These are phyloP conservation scores for Eucalyptus erythrocorys DNA, from an alignment of 345 rosid genomes.

Conservation along the genomic window DNA sequence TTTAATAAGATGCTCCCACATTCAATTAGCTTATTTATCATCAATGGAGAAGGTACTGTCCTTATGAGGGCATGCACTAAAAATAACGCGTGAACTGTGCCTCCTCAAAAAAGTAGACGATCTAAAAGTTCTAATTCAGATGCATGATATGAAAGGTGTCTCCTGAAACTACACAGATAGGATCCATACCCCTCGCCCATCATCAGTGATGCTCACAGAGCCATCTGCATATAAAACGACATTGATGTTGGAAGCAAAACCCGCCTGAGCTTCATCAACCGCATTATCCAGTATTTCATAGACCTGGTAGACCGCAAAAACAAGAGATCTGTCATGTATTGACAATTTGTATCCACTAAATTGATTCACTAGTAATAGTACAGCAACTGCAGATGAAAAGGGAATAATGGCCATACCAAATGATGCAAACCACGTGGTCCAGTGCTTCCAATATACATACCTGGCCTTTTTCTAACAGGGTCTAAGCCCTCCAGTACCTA, in stretches of 20 bases:
- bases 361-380: not conserved
- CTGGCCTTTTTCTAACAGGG: slow-evolving; percentile 97
- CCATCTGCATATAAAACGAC: slow-evolving; percentile 61
- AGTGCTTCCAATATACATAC: slow-evolving; percentile 98
- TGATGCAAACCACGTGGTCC: slow-evolving; percentile 99
- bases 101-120: not conserved
- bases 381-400: not conserved
- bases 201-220: slow-evolving; percentile 79
- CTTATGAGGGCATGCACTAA: not conserved
- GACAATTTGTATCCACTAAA: not conserved
- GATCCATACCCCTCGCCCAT: slow-evolving; percentile 95
- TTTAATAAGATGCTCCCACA: not conserved
- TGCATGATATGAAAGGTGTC: not conserved
- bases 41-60: not conserved
- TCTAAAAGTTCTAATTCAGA: not conserved
- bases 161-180: not conserved
- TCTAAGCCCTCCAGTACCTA: slow-evolving; percentile 98
- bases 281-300: slow-evolving; percentile 98
- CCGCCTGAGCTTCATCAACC: slow-evolving; percentile 98
- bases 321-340: not conserved
- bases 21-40: not conserved
- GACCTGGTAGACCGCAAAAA: slow-evolving; percentile 35
- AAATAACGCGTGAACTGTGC: not conserved
- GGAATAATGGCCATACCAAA: slow-evolving; percentile 36
- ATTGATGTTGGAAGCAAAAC: slow-evolving; percentile 68